Percentiles rank a stretch among this genome's conserved stretches.
These are phyloP conservation scores for Fusarium austroafricanum DNA, from an alignment of 2,329 filamentous ascomycete species.

Conservation along the genomic window DNA sequence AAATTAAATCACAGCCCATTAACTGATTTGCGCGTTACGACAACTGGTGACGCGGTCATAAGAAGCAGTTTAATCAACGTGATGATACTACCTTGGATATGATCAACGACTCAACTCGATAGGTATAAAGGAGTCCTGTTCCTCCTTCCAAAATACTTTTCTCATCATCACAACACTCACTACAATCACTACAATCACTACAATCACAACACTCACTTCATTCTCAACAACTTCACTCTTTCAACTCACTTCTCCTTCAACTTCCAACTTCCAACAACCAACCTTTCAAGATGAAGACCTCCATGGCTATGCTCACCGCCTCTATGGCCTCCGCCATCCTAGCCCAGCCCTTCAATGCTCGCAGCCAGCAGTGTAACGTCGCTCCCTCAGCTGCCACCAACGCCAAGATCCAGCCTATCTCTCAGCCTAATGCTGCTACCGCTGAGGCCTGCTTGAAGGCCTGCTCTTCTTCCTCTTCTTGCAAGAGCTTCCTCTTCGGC, in stretches of 20 bases:
- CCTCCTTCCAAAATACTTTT: background rate
- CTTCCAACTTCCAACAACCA: background rate
- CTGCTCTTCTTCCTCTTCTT: constrained; percentile 2
- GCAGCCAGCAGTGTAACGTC: constrained; percentile 31
- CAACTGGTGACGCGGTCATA: background rate
- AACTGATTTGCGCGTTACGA: background rate
- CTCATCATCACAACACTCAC: constrained; percentile 1
- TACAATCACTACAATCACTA: background rate
- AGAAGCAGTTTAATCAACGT: background rate
- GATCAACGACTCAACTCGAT: background rate
- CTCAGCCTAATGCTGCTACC: background rate
- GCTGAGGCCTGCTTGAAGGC: constrained; percentile 9
- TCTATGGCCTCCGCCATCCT: constrained; percentile 26
- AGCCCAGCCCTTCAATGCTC: constrained; percentile 16
- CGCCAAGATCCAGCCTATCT: constrained; percentile 9
- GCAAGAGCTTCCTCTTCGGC: constrained; percentile 22
- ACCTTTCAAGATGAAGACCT: constrained; percentile 28
- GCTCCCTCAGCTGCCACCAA: constrained; percentile 9
- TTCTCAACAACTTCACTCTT: background rate
- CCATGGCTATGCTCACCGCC: constrained; percentile 25
- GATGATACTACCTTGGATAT: background rate
- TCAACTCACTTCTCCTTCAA: background rate
- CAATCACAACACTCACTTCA: background rate
- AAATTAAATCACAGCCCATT: too few species aligned
- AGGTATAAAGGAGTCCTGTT: constrained; percentile 3